These are phyloP conservation scores for Avena sativa DNA, from an alignment of 176 grass and related monocot species.

Conservation along the genomic window DNA sequence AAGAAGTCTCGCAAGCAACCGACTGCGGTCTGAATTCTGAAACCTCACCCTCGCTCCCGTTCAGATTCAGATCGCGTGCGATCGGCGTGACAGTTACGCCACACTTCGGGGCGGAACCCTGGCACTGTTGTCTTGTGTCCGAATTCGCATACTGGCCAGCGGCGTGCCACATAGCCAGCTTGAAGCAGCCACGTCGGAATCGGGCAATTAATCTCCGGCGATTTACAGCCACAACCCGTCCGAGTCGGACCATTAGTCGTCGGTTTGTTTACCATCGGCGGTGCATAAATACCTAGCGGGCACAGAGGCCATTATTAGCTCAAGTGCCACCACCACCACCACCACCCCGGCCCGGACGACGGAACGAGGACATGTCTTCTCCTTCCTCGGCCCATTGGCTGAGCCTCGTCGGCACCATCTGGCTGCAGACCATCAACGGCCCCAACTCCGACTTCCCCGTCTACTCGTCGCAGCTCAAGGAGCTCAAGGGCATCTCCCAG, in stretches of 20 bases:
- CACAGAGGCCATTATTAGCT: conserved; percentile 40
- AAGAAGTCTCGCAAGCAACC: conserved; percentile 15
- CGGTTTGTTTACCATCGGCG: conserved; percentile 38
- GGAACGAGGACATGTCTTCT: conserved; percentile 47
- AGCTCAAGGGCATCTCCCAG: conserved; percentile 86
- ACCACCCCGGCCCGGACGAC: not conserved
- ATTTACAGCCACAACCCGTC: conserved; percentile 25
- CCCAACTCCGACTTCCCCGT: conserved; percentile 95
- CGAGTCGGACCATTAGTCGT: conserved; percentile 39
- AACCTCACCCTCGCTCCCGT: not conserved
- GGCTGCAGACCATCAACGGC: conserved; percentile 95
- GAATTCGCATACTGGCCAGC: conserved; percentile 48
- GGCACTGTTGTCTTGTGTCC: not conserved
- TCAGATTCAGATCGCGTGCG: conserved; percentile 8
- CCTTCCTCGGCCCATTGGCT: conserved; percentile 79
- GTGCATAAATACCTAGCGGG: conserved; percentile 63
- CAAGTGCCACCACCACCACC: conserved; percentile 22
- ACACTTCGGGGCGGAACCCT: not conserved
- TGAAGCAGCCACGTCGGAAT: conserved; percentile 49
- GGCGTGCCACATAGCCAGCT: conserved; percentile 60
- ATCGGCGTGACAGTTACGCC: conserved; percentile 46
- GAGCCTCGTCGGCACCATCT: conserved; percentile 92
- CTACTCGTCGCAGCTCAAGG: conserved; percentile 97
- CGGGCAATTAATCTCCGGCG: conserved; percentile 42
- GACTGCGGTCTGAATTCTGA: conserved; percentile 15